Percentiles rank a stretch among this genome's conserved stretches.
These are phyloP conservation scores for Gossypium aridum DNA, from an alignment of 441 rosid species.

Conservation along the genomic window DNA sequence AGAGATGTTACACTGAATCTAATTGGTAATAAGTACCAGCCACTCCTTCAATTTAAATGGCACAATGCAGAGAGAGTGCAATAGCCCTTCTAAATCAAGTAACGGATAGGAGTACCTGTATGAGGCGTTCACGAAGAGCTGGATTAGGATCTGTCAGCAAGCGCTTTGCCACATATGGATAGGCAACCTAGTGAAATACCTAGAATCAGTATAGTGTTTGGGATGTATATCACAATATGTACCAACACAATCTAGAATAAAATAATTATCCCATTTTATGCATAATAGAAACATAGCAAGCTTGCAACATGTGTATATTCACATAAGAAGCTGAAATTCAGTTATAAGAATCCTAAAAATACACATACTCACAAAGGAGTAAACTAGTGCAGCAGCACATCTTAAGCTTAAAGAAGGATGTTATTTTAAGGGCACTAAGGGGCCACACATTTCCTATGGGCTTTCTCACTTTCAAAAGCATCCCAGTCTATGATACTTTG, in stretches of 20 bases:
- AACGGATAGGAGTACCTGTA: conserved; percentile 49
- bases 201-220: conserved; percentile 4
- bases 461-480: neutral
- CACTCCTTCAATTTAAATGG: neutral
- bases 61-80: neutral
- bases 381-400: neutral
- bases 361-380: neutral
- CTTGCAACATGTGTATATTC: neutral
- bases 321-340: neutral
- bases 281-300: neutral
- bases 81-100: neutral
- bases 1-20: neutral
- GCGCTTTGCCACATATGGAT: conserved; percentile 94
- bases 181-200: conserved; percentile 63
- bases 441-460: neutral
- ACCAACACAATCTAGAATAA: neutral
- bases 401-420: neutral
- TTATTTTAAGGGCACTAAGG: neutral
- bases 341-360: neutral
- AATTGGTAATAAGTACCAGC: neutral
- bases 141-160: conserved; percentile 93
- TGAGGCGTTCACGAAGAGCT: conserved; percentile 86
- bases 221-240: neutral
- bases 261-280: neutral
- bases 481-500: neutral